These are phyloP conservation scores for Dicorynia guianensis DNA, from an alignment of 306 rosid species.

Conservation along the genomic window DNA sequence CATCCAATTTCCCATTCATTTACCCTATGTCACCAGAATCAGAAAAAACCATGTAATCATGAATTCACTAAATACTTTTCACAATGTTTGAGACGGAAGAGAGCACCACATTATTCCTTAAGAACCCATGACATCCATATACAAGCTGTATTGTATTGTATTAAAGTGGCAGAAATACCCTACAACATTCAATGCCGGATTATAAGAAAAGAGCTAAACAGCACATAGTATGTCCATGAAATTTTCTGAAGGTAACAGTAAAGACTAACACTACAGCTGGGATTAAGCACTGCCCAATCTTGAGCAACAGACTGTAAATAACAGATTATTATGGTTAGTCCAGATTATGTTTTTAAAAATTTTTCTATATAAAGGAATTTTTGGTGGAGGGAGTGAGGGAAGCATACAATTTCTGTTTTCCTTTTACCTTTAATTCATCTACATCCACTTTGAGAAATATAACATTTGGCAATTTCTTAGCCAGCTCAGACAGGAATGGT, in stretches of 20 bases:
- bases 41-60: constrained; percentile 1
- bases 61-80: constrained; percentile 8
- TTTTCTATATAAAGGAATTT: too few species aligned
- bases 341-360: too few species aligned
- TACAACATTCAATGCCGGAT: constrained; percentile 11
- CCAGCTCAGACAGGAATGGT: constrained; percentile 79
- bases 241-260: constrained; percentile 13
- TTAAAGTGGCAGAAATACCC: constrained; percentile 17
- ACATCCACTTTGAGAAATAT: constrained; percentile 86
- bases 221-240: neutral
- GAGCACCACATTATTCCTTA: neutral
- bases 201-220: constrained; percentile 19
- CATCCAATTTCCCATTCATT: neutral
- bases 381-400: neutral
- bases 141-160: constrained; percentile 27
- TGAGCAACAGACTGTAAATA: constrained; percentile 73
- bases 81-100: constrained; percentile 25
- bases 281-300: constrained; percentile 82
- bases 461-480: constrained; percentile 64
- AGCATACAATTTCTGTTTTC: neutral
- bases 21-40: neutral
- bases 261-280: constrained; percentile 15
- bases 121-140: constrained; percentile 2
- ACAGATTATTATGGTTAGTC: constrained; percentile 12
- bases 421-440: constrained; percentile 80